Base-by-base conservation (phyloP, 2,329 filamentous ascomycete species). In the Sclerotinia glacialis region DNA sequence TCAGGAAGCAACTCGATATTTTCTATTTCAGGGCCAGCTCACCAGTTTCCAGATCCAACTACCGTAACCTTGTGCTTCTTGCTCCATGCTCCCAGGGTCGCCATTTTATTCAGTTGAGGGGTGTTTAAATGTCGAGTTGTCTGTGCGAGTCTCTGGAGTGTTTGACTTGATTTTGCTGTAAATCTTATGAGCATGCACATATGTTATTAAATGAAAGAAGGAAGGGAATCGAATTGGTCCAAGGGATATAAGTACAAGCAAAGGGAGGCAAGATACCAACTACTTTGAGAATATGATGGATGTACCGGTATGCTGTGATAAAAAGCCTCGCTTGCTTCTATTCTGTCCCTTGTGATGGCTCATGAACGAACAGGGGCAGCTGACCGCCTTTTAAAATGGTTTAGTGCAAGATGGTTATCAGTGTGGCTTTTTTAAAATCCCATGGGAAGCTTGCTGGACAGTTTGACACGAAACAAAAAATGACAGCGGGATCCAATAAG, bases 31-130 rank as follows among this genome's bases (percentile, higher is more conserved):
- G 5, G 21, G 16, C 23, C 12, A 21, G 65, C 83, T 69, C 82
- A 94, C 93, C 95, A 99, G 80, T 99, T 99, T 75, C 95, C 95
- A 63, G 94, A 98, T 74, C 95, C 95, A 72, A 99, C 86, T 63
- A 99, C 87, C 69, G 93, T 93, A 75, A 97, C 91, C 83, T 93
- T 96, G 85, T 97, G 93, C 80, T 90, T 93, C 81, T 87, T 90
- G 69, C 82, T 80, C 70, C 85, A 79, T 66, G 83, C 79, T 68
- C 80, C 82, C 52, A 77, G 70, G 12, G 72, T 73, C 12, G 75
- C 75, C 76, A 77, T 77, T n/a, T 67, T 76, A 64, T 66, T 65
- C 65, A 68, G 67, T 66, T 67, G 69, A 56, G 69, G 65, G 44
- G 52, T 9, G 55, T 68, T 67, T 23, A 72, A 55, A 68, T 72